These are phyloP conservation scores for Aethionema arabicum DNA, from an alignment of 345 rosid species.

Conservation along the genomic window DNA sequence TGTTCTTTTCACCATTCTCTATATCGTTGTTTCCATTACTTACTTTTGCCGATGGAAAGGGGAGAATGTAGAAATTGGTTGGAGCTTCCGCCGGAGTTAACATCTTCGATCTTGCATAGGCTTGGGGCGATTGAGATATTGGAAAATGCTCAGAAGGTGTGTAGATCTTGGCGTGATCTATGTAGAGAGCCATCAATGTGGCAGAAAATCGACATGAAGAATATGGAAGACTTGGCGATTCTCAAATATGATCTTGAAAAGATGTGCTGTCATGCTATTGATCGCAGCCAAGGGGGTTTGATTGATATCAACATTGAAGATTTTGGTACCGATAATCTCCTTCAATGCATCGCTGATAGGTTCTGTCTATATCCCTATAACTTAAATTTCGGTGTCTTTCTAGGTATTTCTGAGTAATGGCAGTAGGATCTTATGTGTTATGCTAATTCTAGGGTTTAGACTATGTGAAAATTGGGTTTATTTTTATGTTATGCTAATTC, in stretches of 20 bases:
- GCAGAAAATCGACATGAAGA: constrained; percentile 45
- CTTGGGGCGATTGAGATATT: constrained; percentile 46
- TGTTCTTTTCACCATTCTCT: no score
- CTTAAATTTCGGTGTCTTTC: no score
- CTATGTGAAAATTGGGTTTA: background rate
- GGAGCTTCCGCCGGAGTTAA: constrained; percentile 57
- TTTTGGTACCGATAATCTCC: constrained; percentile 47
- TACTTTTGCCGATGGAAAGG: background rate
- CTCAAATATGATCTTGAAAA: constrained; percentile 16
- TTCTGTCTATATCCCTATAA: background rate
- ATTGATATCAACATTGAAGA: constrained; percentile 40
- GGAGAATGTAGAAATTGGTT: constrained; percentile 42
- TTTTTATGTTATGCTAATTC: no score
- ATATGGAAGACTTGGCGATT: background rate
- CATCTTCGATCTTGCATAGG: constrained; percentile 46
- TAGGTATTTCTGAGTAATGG: no score
- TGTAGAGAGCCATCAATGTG: constrained; percentile 56
- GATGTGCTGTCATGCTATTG: constrained; percentile 51
- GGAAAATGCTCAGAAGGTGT: constrained; percentile 47
- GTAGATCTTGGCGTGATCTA: constrained; percentile 52
- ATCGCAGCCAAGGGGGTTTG: constrained; percentile 56
- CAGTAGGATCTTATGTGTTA: no score
- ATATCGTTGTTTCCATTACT: background rate
- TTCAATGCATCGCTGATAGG: constrained; percentile 50
- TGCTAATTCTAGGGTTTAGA: no score